Percentiles rank a stretch among this genome's conserved stretches.
Evolutionary conservation across 208 protist genomes (phyloP).

Genomic region (Tritrichomonas foetus): DNA sequence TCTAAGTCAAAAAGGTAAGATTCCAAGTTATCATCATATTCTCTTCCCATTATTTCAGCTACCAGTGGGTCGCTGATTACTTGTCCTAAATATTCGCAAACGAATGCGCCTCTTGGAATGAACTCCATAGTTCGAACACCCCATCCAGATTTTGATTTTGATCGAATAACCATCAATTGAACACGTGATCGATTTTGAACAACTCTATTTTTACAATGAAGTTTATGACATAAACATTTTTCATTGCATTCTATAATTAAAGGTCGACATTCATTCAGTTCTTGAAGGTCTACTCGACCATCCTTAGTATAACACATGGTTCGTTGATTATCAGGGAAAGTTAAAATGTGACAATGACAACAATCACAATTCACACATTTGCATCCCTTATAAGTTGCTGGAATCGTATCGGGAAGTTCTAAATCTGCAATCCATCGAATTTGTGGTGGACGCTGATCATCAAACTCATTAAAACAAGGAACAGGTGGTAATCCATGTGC

Average conservation of each 20-base stretch:
- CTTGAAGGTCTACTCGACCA: neutral
- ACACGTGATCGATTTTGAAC: neutral
- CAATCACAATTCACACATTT: neutral
- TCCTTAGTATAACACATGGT: neutral
- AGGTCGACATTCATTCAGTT: neutral
- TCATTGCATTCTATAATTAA: conserved; percentile 6
- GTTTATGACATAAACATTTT: neutral
- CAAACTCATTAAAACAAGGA: neutral
- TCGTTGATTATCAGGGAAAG: neutral
- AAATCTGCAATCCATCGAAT: conserved; percentile 14
- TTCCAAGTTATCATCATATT: conserved; percentile 44
- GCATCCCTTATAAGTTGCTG: neutral
- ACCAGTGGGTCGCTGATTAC: conserved; percentile 44
- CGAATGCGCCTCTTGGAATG: conserved; percentile 45
- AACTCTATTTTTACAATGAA: neutral
- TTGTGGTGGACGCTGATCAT: neutral
- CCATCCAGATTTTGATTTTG: conserved; percentile 46
- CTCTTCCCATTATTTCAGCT: conserved; percentile 24
- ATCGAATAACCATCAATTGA: neutral
- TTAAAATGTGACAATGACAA: neutral
- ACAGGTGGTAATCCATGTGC: neutral
- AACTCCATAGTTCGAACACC: conserved; percentile 41
- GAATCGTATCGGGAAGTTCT: neutral
- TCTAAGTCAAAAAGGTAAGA: conserved; percentile 48
- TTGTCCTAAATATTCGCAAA: conserved; percentile 56